Percentiles rank a stretch among this genome's conserved stretches.
These are phyloP conservation scores for Amanita subjunquillea DNA, from an alignment of 768 basidiomycete species.

Conservation along the genomic window DNA sequence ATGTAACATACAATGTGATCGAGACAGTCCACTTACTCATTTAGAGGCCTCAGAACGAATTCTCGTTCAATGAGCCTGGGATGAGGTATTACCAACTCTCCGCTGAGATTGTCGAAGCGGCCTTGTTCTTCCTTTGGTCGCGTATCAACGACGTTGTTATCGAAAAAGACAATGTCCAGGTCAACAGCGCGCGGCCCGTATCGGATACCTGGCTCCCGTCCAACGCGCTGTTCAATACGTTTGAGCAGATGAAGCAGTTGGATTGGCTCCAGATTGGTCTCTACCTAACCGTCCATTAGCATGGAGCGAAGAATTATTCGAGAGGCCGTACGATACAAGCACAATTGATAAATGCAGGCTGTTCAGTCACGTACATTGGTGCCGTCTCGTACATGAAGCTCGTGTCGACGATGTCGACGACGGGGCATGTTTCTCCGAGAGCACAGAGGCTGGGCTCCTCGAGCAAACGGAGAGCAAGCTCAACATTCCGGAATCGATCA, in stretches of 20 bases:
- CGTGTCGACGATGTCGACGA: constrained; percentile 50
- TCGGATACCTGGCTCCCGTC: constrained; percentile 66
- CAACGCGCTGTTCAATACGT: constrained; percentile 60
- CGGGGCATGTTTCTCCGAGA: constrained; percentile 9
- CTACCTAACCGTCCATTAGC: constrained; percentile 37
- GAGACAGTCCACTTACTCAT: constrained; percentile 54
- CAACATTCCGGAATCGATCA: constrained; percentile 77
- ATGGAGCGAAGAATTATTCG: neutral
- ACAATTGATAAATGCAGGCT: constrained; percentile 82
- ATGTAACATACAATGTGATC: neutral
- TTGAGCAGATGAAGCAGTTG: constrained; percentile 59
- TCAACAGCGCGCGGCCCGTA: constrained; percentile 90
- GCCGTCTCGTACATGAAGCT: constrained; percentile 90
- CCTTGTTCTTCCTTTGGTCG: constrained; percentile 27
- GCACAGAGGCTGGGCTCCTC: constrained; percentile 30
- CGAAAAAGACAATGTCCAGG: constrained; percentile 79
- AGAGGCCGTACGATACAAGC: constrained; percentile 67
- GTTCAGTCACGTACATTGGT: constrained; percentile 94
- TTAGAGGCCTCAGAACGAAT: constrained; percentile 82
- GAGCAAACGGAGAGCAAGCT: constrained; percentile 62
- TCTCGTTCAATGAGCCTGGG: constrained; percentile 73
- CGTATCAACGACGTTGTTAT: constrained; percentile 47
- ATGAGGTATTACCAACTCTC: constrained; percentile 81
- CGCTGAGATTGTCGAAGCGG: constrained; percentile 41
- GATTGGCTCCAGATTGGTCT: constrained; percentile 56